Conservation (phyloP, 805 yeast species). For the Wickerhamomyces queroliae region DNA sequence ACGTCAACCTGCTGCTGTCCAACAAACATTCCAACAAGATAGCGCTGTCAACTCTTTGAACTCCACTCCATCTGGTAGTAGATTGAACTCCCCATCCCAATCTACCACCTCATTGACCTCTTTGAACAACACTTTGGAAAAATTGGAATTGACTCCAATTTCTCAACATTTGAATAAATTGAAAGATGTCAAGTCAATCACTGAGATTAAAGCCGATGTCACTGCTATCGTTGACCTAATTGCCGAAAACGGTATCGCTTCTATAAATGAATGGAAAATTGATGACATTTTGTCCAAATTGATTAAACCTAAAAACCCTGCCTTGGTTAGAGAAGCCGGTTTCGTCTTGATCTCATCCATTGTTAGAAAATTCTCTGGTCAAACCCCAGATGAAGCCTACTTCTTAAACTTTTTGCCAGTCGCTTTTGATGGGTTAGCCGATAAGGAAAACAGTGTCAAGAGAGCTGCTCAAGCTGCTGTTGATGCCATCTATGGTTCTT, state of each 20-base stretch:
- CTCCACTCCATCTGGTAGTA: conserved; percentile 20
- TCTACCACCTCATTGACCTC: conserved; percentile 73
- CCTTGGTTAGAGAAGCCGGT: conserved; percentile 73
- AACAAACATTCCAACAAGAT: neutral
- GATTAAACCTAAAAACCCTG: conserved; percentile 66
- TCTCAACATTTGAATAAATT: conserved; percentile 49
- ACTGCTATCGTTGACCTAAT: conserved; percentile 42
- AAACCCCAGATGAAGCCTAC: conserved; percentile 70
- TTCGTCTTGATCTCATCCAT: conserved; percentile 53
- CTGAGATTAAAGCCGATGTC: conserved; percentile 29
- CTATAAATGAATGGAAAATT: conserved; percentile 61
- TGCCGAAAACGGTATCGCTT: conserved; percentile 34
- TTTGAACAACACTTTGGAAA: conserved; percentile 62
- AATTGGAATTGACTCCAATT: conserved; percentile 61
- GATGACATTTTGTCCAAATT: conserved; percentile 58
- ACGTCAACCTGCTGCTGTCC: conserved; percentile 5
- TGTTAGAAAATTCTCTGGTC: conserved; percentile 58
- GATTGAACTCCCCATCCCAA: conserved; percentile 34
- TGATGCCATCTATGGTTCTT: conserved; percentile 62
- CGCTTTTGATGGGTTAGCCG: conserved; percentile 71
- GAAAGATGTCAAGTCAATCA: conserved; percentile 30
- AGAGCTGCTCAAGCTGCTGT: conserved; percentile 80
- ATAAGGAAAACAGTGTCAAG: conserved; percentile 81
- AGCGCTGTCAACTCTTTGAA: conserved; percentile 12
- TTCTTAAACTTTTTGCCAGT: conserved; percentile 55